Percentiles rank a stretch among this genome's conserved stretches.
phyloP scores from a whole-genome alignment of 176 grass and related monocot species.

The Lolium perenne region DNA sequence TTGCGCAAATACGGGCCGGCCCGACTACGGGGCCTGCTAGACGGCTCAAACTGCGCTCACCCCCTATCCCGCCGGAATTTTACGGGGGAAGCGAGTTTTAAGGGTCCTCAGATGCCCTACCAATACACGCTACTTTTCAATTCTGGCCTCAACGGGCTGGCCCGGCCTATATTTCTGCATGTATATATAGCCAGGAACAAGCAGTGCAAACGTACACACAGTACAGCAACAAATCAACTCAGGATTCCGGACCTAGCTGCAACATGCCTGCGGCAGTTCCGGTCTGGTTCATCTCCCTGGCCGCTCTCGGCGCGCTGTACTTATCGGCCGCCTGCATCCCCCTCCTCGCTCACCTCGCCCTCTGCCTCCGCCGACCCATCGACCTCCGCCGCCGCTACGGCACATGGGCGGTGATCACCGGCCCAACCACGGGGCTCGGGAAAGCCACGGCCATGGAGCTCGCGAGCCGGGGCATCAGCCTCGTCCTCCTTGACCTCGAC shows the following conservation, averaged over 20 bases:
- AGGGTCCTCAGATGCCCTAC: too few species aligned
- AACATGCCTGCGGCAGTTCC: background rate
- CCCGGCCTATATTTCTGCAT: background rate
- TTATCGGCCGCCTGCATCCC: background rate
- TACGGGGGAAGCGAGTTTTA: too few species aligned
- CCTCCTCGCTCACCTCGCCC: background rate
- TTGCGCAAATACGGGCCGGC: too few species aligned
- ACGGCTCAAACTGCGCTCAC: too few species aligned
- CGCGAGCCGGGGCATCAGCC: constrained; percentile 44
- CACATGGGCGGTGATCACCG: constrained; percentile 48
- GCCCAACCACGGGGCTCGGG: constrained; percentile 56
- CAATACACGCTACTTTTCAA: too few species aligned
- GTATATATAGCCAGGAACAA: background rate
- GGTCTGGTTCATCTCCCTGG: background rate
- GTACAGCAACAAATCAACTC: background rate
- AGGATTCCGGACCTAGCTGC: background rate
- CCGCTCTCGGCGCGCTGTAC: background rate
- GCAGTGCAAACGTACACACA: too few species aligned
- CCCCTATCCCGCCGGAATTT: too few species aligned
- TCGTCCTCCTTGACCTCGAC: constrained; percentile 55
- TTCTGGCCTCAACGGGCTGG: too few species aligned
- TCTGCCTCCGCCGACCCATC: constrained; percentile 4
- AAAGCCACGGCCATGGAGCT: constrained; percentile 44
- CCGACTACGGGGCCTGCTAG: too few species aligned
- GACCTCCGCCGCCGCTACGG: constrained; percentile 46